phyloP scores from a whole-genome alignment of 75 land plant genomes.

The Cupressus sempervirens region DNA sequence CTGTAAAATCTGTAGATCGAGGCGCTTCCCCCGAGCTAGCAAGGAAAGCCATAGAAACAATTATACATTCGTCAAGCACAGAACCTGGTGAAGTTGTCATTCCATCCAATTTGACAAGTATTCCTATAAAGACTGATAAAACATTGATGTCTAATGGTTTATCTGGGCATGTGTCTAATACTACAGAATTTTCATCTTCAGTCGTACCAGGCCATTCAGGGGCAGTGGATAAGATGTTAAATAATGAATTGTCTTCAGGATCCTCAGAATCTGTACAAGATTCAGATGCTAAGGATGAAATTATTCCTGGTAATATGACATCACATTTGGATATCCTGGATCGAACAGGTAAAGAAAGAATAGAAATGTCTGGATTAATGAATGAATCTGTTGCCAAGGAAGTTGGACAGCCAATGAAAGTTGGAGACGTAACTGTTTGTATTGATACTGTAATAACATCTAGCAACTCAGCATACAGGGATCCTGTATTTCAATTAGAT shows the following conservation, averaged over 20 bases:
- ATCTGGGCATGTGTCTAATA: not conserved
- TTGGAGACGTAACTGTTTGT: not conserved
- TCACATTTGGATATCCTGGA: not conserved
- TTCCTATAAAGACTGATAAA: not conserved
- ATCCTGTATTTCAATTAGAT: not conserved
- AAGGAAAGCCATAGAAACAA: constrained; percentile 2
- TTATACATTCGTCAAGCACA: not conserved
- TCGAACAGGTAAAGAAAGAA: not conserved
- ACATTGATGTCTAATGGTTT: not conserved
- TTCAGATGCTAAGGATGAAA: not conserved
- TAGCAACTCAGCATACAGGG: not conserved
- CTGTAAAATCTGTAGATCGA: constrained; percentile 5
- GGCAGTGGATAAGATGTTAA: not conserved
- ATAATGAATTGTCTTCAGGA: not conserved
- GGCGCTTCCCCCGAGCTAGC: constrained; percentile 5
- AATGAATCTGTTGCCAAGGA: not conserved
- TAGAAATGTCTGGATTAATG: not conserved
- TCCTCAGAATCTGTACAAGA: not conserved
- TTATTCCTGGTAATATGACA: not conserved
- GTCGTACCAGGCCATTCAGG: not conserved
- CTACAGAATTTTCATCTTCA: not conserved
- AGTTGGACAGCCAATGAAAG: not conserved
- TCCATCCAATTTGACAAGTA: not conserved
- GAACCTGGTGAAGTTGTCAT: not conserved
- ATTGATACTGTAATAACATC: not conserved